Evolutionary conservation across 2,329 filamentous ascomycete species (phyloP).

Genomic region (Trichophyton schoenleinii): DNA sequence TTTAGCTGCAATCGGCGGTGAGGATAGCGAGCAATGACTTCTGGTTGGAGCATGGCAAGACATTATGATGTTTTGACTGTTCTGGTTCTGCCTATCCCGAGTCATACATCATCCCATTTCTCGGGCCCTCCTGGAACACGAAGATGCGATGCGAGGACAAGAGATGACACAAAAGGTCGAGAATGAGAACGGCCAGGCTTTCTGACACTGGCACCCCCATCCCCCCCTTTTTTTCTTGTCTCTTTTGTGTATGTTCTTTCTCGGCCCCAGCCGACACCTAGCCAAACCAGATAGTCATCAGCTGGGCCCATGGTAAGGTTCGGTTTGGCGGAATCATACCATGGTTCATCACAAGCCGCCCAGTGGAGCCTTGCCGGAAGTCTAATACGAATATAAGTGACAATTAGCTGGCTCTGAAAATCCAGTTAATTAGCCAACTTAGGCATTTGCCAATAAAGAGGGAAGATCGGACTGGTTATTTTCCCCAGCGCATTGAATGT

Average conservation of each 20-base stretch:
- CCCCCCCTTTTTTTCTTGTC: background rate
- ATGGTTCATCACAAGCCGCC: conserved; percentile 5
- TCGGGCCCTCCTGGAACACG: background rate
- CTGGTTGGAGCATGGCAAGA: background rate
- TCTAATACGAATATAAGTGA: background rate
- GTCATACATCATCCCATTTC: background rate
- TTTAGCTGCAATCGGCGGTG: conserved; percentile 2
- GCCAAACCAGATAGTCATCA: background rate
- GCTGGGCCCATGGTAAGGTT: background rate
- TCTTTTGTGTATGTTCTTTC: background rate
- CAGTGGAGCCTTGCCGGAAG: conserved; percentile 6
- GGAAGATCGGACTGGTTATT: background rate
- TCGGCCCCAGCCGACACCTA: background rate
- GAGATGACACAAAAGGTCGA: background rate
- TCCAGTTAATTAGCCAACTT: background rate
- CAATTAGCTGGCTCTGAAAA: background rate
- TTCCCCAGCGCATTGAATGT: background rate
- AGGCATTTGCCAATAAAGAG: background rate
- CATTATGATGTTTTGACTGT: background rate
- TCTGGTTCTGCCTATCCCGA: background rate
- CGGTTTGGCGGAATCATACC: conserved; percentile 4
- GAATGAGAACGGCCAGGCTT: background rate
- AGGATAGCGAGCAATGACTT: background rate
- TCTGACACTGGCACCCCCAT: background rate
- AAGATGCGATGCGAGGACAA: background rate